Conservation (phyloP, 768 basidiomycete species). For the Mycena chlorophos region DNA sequence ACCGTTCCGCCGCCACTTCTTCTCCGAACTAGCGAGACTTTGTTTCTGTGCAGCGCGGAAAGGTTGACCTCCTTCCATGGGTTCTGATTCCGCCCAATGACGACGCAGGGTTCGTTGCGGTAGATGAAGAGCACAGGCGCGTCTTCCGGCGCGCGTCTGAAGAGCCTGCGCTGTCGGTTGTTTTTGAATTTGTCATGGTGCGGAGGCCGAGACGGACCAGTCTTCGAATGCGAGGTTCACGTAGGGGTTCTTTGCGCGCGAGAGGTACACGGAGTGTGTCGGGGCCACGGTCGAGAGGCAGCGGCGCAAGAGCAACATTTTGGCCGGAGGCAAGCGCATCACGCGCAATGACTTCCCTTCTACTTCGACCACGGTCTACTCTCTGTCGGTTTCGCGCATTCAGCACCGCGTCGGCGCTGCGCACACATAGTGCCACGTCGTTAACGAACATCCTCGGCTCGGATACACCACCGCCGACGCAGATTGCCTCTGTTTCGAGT, state of each 20-base stretch:
- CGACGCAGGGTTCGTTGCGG: conserved; percentile 82
- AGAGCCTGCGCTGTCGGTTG: conserved; percentile 36
- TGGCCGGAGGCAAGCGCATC: background rate
- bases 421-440: conserved; percentile 30
- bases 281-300: conserved; percentile 4
- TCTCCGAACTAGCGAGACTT: conserved; percentile 78
- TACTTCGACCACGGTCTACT: background rate
- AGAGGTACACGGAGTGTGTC: conserved; percentile 64
- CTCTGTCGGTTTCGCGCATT: conserved; percentile 5
- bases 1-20: conserved; percentile 95
- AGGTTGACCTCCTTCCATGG: conserved; percentile 98
- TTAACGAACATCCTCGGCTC: conserved; percentile 77
- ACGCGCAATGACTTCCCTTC: conserved; percentile 1
- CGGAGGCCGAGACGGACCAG: conserved; percentile 53
- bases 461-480: conserved; percentile 66
- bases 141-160: conserved; percentile 68
- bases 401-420: conserved; percentile 19
- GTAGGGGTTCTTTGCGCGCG: conserved; percentile 76
- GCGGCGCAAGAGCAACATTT: background rate
- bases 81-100: conserved; percentile 96
- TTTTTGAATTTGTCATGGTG: background rate
- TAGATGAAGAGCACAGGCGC: conserved; percentile 83
- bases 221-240: conserved; percentile 92
- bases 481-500: conserved; percentile 64
- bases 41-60: conserved; percentile 45